Evolutionary conservation across 1,284 basidiomycete genomes (phyloP).

Genomic region (Microbotryum silenes-acaulis): DNA sequence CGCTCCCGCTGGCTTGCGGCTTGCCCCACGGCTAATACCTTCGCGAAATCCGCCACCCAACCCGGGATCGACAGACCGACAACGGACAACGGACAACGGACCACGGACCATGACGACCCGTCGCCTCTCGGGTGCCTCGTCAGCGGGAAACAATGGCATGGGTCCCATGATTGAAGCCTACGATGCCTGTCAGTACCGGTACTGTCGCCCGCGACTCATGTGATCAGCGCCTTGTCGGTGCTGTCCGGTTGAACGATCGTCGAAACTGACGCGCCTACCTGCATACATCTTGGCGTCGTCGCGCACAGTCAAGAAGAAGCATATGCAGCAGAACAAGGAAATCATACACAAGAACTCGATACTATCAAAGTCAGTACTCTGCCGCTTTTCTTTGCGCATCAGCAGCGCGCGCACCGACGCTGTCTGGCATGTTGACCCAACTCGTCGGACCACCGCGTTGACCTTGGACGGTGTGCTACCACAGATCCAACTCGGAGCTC

Average conservation of each 20-base stretch:
- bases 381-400: neutral
- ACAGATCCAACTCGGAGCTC: constrained; percentile 33
- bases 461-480: neutral
- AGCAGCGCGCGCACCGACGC: neutral
- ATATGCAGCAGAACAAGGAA: constrained; percentile 37
- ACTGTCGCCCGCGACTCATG: neutral
- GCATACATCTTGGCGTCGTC: neutral
- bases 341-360: constrained; percentile 36
- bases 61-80: neutral
- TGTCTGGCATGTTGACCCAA: neutral
- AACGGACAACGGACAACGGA: neutral
- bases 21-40: neutral
- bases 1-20: neutral
- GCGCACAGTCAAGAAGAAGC: constrained; percentile 32
- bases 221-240: too few relatives aligned
- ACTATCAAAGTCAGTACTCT: constrained; percentile 27
- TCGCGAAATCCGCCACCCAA: neutral
- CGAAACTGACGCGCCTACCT: neutral
- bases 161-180: constrained; percentile 24
- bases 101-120: neutral
- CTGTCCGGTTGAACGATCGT: neutral
- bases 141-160: neutral
- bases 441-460: neutral
- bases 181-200: constrained; percentile 22
- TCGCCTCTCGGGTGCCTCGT: constrained; percentile 1